Base-by-base conservation (phyloP, 2,329 filamentous ascomycete species). In the Penicillium sumatraense region DNA sequence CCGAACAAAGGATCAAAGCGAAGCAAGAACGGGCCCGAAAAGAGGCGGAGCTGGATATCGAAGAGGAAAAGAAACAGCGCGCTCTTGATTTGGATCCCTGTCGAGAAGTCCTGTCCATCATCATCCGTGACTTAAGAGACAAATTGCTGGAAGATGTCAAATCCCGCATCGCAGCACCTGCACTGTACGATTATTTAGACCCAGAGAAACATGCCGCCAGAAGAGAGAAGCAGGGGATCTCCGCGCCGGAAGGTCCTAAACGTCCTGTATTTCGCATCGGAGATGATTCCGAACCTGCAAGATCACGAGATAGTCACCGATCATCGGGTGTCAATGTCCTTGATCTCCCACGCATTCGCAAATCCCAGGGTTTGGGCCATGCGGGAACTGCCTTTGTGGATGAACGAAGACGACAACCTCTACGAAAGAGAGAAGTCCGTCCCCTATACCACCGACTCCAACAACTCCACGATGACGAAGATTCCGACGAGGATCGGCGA, bases 11-110 rank as follows among this genome's bases (percentile, higher is more conserved):
- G 58, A 83, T 85, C 53, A 83, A 85, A 65, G 87, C 87, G 35
- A 88, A 93, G 57, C 81, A 82, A 53, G 86, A 88, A 53, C 84
- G 86, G 53, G 77, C 85, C 41, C 84, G 84, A 51, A 86, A 83
- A 45, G 90, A 96, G 68, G 88, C 91, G 40, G 90, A 91, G 59
- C 83, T 87, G 46, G 93, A 97, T 68, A 70, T 93, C 7, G 92
- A 97, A 68, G 89, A 95, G 63, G 93, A 98, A 72, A 97, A 95
- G 78, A 88, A 86, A 68, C 89, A 93, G 65, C 83, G 93, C 49
- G 93, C 93, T 16, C 88, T 89, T 68, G 89, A 96, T 70, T 85
- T 97, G 61, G 93, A 99, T 72, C 93, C 95, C n/a, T 90, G 93
- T 4, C 78, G 81, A 46, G 93, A 96, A 69, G 93, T 95, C 29